phyloP scores from a whole-genome alignment of 352 stramenopile genomes.

The Globisporangium nodosum region DNA sequence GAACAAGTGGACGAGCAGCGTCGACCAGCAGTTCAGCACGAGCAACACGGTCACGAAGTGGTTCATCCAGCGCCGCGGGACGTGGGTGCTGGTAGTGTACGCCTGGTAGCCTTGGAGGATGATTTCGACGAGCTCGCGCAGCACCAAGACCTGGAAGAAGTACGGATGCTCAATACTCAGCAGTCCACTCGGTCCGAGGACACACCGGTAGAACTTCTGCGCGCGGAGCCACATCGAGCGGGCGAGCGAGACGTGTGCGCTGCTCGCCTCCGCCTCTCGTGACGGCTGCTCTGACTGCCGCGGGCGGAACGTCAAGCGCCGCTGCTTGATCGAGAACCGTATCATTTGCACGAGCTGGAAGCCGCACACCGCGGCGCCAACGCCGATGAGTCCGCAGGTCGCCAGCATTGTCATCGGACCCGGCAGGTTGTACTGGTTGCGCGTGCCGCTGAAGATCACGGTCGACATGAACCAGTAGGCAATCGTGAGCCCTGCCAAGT shows the following conservation, averaged over 20 bases:
- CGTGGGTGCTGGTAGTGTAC: conserved; percentile 18
- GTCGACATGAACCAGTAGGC: conserved; percentile 13
- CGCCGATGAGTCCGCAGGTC: conserved; percentile 1
- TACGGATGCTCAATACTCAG: conserved; percentile 10
- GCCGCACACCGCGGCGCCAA: not conserved
- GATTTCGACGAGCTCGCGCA: conserved; percentile 22
- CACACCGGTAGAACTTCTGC: not conserved
- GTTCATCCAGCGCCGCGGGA: conserved; percentile 29
- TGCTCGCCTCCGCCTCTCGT: not conserved
- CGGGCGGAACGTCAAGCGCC: conserved; percentile 2
- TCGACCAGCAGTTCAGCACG: conserved; percentile 19
- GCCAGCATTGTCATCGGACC: not conserved
- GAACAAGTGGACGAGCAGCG: conserved; percentile 15
- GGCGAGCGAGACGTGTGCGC: not conserved
- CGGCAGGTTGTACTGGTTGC: conserved; percentile 8
- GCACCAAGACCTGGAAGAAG: conserved; percentile 14
- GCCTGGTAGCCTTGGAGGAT: conserved; percentile 23
- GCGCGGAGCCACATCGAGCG: not conserved
- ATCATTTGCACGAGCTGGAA: conserved; percentile 4
- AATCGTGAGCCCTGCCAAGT: conserved; percentile 1
- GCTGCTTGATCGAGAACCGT: not conserved
- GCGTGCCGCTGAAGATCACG: not conserved
- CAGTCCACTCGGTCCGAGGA: conserved; percentile 5
- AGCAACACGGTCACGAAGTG: conserved; percentile 18
- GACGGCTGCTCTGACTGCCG: not conserved